Base-by-base conservation (phyloP, 2,329 filamentous ascomycete genomes). In the Fusarium lyarnte region DNA sequence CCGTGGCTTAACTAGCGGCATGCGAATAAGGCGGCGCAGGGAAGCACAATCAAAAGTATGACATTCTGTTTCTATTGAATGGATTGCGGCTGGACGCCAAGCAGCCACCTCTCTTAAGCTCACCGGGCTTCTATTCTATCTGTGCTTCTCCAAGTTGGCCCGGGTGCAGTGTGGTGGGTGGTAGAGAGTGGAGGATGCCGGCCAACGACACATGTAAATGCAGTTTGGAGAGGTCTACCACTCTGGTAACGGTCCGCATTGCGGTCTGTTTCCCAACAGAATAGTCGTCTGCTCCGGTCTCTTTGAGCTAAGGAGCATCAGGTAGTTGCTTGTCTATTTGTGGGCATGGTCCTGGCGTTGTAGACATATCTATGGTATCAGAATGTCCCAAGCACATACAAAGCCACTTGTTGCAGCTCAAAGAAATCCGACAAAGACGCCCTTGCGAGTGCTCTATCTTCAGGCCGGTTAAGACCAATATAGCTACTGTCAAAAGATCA, bases 311-410 rank as follows among this genome's bases (percentile, higher is more conserved):
- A 65, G 45, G 74, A 71, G 66, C 68, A 64, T 63, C 43, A 72
- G 53, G 58, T 62, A 41, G 61, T 69, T 76, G 76, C 74, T 77
- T 77, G 76, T 74, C 72, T 76, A 73, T 77, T 77, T 74, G 74
- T 72, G 73, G 72, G 43, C 64, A 64, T 76, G 72, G 69, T 66
- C 73, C 69, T 72, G 70, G 68, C 74, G 65, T 42, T 73, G 62
- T 62, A 66, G 66, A 63, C 60, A 65, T 64, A 57, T 62, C 58
- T 52, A 67, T 60, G 58, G 45, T 71, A 67, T 59, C 53, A 67
- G 59, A 59, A 63, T 69, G 51, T 58, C 52, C 73, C 51, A 68
- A 70, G 58, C 60, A 63, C 61, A 71, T 76, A 69, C 69, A 75
- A 66, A 73, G 70, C 58, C 65, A 60, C 52, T 58, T 61, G 58